Evolutionary conservation across 2,329 filamentous ascomycete genomes (phyloP).

Genomic region (Botrytis byssoidea): DNA sequence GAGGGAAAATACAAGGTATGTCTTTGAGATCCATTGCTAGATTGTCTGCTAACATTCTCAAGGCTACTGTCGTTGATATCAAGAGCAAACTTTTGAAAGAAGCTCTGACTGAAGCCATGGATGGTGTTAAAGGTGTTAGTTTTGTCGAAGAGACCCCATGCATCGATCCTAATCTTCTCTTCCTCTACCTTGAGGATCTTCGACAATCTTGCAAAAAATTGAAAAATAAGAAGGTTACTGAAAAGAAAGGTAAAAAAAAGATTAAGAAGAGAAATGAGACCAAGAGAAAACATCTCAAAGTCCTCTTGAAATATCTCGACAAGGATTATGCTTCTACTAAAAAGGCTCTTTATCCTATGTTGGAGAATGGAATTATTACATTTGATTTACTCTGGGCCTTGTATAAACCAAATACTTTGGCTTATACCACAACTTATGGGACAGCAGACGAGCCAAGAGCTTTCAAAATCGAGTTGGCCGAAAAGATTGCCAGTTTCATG

Average conservation of each 20-base stretch:
- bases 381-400: constrained; percentile 87
- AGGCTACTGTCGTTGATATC: constrained; percentile 71
- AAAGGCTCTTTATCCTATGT: constrained; percentile 75
- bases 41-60: constrained; percentile 23
- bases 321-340: constrained; percentile 77
- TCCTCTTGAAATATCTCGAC: constrained; percentile 74
- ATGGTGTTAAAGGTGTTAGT: constrained; percentile 73
- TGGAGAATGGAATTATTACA: constrained; percentile 80
- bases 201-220: constrained; percentile 61
- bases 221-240: constrained; percentile 53
- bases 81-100: constrained; percentile 78
- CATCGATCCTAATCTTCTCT: constrained; percentile 68
- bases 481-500: constrained; percentile 66
- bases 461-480: constrained; percentile 77
- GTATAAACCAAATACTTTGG: constrained; percentile 82
- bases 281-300: constrained; percentile 65
- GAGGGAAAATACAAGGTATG: constrained; percentile 69
- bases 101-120: constrained; percentile 68
- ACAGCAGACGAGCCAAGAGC: constrained; percentile 73
- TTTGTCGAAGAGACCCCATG: constrained; percentile 77
- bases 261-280: constrained; percentile 55
- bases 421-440: constrained; percentile 75
- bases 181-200: constrained; percentile 76
- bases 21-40: constrained; percentile 1
- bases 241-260: constrained; percentile 59